phyloP scores from a whole-genome alignment of 2,329 filamentous ascomycete species.

The Clonostachys solani region DNA sequence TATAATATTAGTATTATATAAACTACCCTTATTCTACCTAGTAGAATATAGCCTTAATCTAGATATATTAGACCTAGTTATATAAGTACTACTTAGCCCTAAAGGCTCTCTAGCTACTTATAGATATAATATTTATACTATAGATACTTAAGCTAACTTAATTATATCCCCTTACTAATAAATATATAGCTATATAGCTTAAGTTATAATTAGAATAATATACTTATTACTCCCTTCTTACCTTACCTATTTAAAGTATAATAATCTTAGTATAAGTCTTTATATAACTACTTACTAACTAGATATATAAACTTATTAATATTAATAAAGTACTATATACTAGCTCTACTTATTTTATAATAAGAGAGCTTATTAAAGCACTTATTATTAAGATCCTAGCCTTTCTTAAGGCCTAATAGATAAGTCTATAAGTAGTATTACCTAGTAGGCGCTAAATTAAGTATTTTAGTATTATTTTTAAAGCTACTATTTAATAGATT shows the following conservation, averaged over 20 bases:
- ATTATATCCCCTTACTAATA: constrained; percentile 29
- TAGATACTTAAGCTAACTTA: constrained; percentile 22
- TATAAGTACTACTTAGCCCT: constrained; percentile 29
- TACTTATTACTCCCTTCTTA: constrained; percentile 23
- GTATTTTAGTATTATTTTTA: not conserved
- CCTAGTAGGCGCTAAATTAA: not conserved
- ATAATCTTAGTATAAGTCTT: not conserved
- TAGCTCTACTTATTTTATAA: constrained; percentile 17
- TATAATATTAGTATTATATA: not conserved
- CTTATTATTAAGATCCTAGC: constrained; percentile 6
- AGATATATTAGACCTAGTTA: constrained; percentile 18
- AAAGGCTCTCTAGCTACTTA: constrained; percentile 18
- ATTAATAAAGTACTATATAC: not conserved
- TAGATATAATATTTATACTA: constrained; percentile 29
- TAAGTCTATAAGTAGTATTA: constrained; percentile 7
- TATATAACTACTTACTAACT: not conserved
- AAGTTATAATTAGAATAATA: constrained; percentile 34
- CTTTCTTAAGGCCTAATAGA: constrained; percentile 8
- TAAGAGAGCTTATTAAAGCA: not conserved
- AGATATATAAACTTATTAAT: not conserved
- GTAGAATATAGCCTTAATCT: not conserved
- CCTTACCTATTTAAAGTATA: constrained; percentile 11
- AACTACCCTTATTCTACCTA: not conserved
- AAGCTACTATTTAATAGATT: no score
- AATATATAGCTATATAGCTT: constrained; percentile 35